Conservation (phyloP, 2,329 filamentous ascomycete species). For the Pestalotiopsis sp. region DNA sequence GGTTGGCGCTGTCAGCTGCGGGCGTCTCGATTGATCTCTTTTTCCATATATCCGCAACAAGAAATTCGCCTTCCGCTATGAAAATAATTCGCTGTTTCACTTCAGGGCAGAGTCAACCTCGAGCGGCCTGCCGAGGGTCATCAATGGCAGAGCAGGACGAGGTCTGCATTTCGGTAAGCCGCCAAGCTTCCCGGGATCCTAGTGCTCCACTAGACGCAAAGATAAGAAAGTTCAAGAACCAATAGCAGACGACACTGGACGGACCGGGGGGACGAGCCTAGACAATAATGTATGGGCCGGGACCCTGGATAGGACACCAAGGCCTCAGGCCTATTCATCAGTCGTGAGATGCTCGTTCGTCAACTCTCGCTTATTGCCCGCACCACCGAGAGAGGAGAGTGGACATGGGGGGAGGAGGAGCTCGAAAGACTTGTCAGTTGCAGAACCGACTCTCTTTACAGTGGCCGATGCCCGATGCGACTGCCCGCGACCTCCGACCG, state of each 20-base stretch:
- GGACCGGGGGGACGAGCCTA: neutral
- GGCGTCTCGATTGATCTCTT: neutral
- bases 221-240: conserved; percentile 12
- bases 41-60: neutral
- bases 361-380: neutral
- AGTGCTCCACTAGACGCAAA: neutral
- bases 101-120: neutral
- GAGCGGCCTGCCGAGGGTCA: neutral
- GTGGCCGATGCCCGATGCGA: neutral
- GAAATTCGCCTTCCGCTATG: neutral
- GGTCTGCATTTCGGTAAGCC: neutral
- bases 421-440: neutral
- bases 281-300: neutral
- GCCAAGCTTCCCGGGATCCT: conserved; percentile 9
- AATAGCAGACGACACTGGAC: neutral
- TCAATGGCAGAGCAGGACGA: conserved; percentile 1
- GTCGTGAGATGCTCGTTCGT: neutral
- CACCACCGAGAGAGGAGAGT: neutral
- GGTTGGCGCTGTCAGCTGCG: neutral
- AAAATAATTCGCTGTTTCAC: neutral
- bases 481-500: neutral
- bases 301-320: neutral
- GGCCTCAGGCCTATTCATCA: neutral
- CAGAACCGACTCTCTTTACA: neutral
- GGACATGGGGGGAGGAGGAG: neutral